A percentile compares a stretch with the other conserved stretches of the same genome.
phyloP scores from a whole-genome alignment of 331 rosid genomes.

The Malus hybrid region DNA sequence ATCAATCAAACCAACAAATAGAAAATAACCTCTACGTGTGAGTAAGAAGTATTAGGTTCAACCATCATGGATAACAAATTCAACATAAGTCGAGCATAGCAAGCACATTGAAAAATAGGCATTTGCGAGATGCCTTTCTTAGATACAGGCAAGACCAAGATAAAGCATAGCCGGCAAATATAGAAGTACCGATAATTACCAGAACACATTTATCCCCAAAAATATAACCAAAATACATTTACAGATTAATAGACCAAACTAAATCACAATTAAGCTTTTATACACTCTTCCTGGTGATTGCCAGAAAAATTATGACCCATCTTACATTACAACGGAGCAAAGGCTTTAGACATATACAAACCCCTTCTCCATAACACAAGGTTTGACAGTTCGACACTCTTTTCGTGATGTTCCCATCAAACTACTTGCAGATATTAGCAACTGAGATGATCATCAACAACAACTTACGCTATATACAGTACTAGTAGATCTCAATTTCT shows the following conservation, averaged over 20 bases:
- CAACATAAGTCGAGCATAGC: too few species aligned
- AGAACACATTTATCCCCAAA: background rate
- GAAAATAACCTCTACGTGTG: too few species aligned
- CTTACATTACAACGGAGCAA: constrained; percentile 35
- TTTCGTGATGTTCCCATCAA: constrained; percentile 22
- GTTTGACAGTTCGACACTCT: constrained; percentile 15
- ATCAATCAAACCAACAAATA: too few species aligned
- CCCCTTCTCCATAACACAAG: constrained; percentile 35
- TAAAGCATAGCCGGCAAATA: background rate
- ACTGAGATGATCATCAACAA: constrained; percentile 11
- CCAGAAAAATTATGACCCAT: constrained; percentile 1
- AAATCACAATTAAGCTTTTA: background rate
- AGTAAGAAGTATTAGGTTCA: too few species aligned
- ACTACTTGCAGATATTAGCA: constrained; percentile 30
- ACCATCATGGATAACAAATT: too few species aligned
- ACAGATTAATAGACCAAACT: background rate
- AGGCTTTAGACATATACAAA: constrained; percentile 30
- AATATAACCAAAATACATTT: background rate
- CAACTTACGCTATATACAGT: constrained; percentile 22
- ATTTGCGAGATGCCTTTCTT: too few species aligned
- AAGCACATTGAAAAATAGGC: too few species aligned
- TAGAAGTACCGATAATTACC: background rate
- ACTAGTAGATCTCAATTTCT: constrained; percentile 13
- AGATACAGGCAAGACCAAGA: background rate
- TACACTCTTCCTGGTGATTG: background rate